Base-by-base conservation (phyloP, 2,329 filamentous ascomycete species). In the Aspergillus viridinutans region DNA sequence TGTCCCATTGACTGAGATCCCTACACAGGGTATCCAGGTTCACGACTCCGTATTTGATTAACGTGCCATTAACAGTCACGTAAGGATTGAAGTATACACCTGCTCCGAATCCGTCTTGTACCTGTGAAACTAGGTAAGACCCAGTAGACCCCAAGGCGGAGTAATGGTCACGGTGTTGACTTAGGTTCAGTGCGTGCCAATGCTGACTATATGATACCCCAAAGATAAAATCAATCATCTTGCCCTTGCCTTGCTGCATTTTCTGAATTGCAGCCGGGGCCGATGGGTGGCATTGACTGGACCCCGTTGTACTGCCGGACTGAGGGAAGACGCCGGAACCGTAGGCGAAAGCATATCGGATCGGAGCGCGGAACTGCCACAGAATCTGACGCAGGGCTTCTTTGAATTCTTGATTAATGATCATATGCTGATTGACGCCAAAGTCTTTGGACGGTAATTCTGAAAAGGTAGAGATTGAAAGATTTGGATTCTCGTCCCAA, bases 161-260 rank as follows among this genome's bases (percentile, higher is more conserved):
- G 76, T 99, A 99, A 74, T 99, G 94, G 67, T 95, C 83, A 7
- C 90, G 88, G 70, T 99, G 89, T 72, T 97, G 89, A 62, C 83
- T 82, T 20, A 99, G 80, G 69, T 99, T 99, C 59, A 99, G 81
- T 35, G 89, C 92, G 76, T 99, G 94, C 90, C 93, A 99, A 76
- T 99, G 94, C 71, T 99, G 90, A 1, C 90, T 91, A 73, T 96
- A 90, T 1, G 90, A 90, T 10, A 97, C 93, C 26, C 93, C 94
- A 71, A 99, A 94, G 64, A 99, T 95, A 72, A 99, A 96, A 76
- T 99, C 94, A 62, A 99, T 96, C 87, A 97, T 96, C 78, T 97
- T 97, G 12, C 91, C 91, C 1, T 87, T 86, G 29, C 90, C 90
- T 67, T 90, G 87, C 74, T 97, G 93, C 64, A 92, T 90, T 64